Base-by-base conservation (phyloP, 176 grass and related monocot genomes). In the Raddia distichophylla region DNA sequence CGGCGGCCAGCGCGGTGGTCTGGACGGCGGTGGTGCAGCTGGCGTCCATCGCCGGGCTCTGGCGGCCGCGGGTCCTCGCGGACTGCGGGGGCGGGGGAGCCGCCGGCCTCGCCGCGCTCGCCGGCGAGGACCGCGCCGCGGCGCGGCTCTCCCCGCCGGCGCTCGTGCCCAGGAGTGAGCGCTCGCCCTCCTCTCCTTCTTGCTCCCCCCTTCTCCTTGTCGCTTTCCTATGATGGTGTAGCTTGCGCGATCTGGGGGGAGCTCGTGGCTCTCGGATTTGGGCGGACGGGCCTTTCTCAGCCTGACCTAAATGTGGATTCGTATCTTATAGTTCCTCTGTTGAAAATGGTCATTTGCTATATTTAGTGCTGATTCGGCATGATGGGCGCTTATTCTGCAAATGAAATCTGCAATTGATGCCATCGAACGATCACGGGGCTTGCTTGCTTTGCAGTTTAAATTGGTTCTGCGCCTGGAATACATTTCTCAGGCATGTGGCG, bases 21-120 rank as follows among this genome's bases (percentile, higher is more conserved):
- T 98, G 96, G 96, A 93, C 87, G 64, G 90, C 80, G 19, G 81
- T 95, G 19, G 90, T 95, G 84, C 96, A 98, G 82, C 82, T 98
- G 19, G 86, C 91, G 13, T 92, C 90, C 55, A 78, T 96, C 71
- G 42, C 89, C 3, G 93, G 88, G 13, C 82, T 89, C 18, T 98
- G 87, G 89, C 87, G 84, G 7, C 90, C 93, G 45, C 80, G 93
- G 5, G 86, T 88, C 45, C 82, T 83, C 76, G 49, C 82, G 20
- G 86, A 87, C 82, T 76, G 84, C 72, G 72, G 88, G 34, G 74
- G 87, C 16, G 67, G 44, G 1, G 75, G 60, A 15, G 49, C 15
- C 1, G 27, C 49, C 6, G 83, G 83, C n/a, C 74, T 90, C 5
- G 88, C 88, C 59, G 83, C 83, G 66, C 88, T 90, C 45, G 83